Percentiles rank a stretch among this genome's conserved stretches.
phyloP scores from a whole-genome alignment of 345 rosid genomes.

The Gossypium thurberi region DNA sequence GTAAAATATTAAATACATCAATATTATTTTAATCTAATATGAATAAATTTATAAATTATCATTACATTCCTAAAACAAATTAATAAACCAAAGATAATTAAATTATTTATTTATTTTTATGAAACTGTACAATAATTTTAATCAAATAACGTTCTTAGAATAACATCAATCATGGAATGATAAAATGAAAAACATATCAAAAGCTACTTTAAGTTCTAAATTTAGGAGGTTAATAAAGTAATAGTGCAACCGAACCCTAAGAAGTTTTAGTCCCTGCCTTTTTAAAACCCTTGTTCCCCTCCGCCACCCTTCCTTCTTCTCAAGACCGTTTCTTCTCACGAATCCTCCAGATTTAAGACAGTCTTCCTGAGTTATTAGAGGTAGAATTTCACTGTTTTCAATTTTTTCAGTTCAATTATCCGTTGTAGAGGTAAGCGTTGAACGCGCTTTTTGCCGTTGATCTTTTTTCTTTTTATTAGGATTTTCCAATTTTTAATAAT shows the following conservation, averaged over 20 bases:
- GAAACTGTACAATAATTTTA: no score
- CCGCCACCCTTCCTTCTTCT: background rate
- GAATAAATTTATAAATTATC: no score
- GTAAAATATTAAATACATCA: no score
- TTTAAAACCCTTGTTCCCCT: background rate
- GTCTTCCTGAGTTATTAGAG: background rate
- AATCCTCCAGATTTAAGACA: background rate
- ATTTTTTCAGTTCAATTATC: background rate
- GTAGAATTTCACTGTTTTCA: no score
- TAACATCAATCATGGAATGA: no score
- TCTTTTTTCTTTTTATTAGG: background rate
- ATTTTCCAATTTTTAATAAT: background rate
- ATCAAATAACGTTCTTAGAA: no score
- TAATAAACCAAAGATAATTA: no score
- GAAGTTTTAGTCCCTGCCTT: background rate
- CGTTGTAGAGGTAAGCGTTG: background rate
- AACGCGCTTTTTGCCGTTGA: background rate
- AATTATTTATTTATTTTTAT: no score
- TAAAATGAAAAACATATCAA: no score
- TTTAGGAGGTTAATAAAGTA: background rate
- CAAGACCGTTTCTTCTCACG: background rate
- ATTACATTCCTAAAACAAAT: no score
- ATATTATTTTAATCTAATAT: no score
- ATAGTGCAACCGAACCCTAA: background rate
- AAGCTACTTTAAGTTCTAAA: no score